Percentiles rank a stretch among this genome's conserved stretches.
Conservation (phyloP, 257 asterid genomes). For the Plantago elongata region DNA sequence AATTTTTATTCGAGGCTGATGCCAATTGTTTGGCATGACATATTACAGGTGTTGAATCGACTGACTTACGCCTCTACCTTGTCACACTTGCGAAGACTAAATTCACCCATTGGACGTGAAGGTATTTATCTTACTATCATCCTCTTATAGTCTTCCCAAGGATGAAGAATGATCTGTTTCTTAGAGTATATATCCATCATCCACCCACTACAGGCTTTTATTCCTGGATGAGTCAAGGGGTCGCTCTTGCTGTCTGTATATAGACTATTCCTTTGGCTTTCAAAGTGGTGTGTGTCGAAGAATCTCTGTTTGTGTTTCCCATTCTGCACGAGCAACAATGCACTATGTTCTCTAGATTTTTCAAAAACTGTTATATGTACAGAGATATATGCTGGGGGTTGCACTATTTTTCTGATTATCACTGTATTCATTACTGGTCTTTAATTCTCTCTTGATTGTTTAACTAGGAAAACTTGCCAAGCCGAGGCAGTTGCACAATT, state of each 20-base stretch:
- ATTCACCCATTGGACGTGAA: slow-evolving; percentile 99
- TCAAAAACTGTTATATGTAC: background rate
- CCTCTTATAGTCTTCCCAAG: background rate
- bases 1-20: slow-evolving; percentile 6
- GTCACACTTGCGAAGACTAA: slow-evolving; percentile 89
- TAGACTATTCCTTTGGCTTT: no score
- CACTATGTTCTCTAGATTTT: background rate
- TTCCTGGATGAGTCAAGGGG: no score
- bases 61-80: slow-evolving; percentile 95
- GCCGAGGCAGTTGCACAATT: slow-evolving; percentile 96
- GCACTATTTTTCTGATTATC: slow-evolving; percentile 4
- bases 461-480: slow-evolving; percentile 85
- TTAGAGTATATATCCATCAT: no score
- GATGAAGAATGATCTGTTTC: no score
- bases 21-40: slow-evolving; percentile 14
- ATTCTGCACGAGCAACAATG: no score
- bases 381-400: background rate
- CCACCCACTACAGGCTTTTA: no score
- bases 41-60: slow-evolving; percentile 85
- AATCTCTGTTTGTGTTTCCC: no score
- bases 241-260: no score
- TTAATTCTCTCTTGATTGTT: slow-evolving; percentile 9
- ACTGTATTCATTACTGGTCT: background rate
- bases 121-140: slow-evolving; percentile 35
- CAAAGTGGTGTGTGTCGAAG: no score